These are phyloP conservation scores for Huntiella savannae DNA, from an alignment of 2,329 filamentous ascomycete genomes.

Conservation along the genomic window DNA sequence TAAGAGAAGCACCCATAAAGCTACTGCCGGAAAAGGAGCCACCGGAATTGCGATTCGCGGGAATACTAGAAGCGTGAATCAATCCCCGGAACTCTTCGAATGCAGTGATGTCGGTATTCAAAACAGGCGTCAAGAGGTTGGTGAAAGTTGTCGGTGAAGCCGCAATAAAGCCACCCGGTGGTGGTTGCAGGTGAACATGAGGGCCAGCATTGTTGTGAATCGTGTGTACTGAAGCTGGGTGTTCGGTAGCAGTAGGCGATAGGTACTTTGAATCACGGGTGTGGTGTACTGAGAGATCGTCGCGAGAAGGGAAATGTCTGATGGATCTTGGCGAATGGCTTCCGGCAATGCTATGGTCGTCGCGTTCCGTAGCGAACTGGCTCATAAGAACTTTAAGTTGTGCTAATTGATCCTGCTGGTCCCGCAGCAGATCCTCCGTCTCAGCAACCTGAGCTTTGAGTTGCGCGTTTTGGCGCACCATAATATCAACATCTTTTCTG, in stretches of 20 bases:
- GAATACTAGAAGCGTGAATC: slow-evolving; percentile 44
- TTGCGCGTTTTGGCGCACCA: slow-evolving; percentile 74
- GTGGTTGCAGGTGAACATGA: slow-evolving; percentile 15
- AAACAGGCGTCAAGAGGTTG: slow-evolving; percentile 63
- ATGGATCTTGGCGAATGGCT: slow-evolving; percentile 52
- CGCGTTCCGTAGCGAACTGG: slow-evolving; percentile 54
- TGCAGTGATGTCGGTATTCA: slow-evolving; percentile 61
- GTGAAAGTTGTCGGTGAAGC: slow-evolving; percentile 53
- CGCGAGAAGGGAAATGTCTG: slow-evolving; percentile 42
- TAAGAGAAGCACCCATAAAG: slow-evolving; percentile 40
- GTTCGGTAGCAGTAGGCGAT: slow-evolving; percentile 5
- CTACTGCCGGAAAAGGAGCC: slow-evolving; percentile 9
- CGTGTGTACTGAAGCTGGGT: slow-evolving; percentile 7
- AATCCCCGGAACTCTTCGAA: slow-evolving; percentile 76
- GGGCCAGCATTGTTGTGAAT: slow-evolving; percentile 5
- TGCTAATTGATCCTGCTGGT: slow-evolving; percentile 79
- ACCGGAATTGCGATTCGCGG: slow-evolving; percentile 30
- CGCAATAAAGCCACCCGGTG: slow-evolving; percentile 20
- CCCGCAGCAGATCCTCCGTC: slow-evolving; percentile 66
- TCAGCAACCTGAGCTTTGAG: slow-evolving; percentile 70
- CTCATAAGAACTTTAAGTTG: slow-evolving; percentile 90
- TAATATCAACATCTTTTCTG: slow-evolving; percentile 59
- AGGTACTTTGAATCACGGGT: slow-evolving; percentile 14
- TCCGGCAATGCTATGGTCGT: slow-evolving; percentile 51
- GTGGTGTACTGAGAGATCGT: slow-evolving; percentile 17